phyloP scores from a whole-genome alignment of 1,284 basidiomycete genomes.

The Thecaphora thlaspeos region DNA sequence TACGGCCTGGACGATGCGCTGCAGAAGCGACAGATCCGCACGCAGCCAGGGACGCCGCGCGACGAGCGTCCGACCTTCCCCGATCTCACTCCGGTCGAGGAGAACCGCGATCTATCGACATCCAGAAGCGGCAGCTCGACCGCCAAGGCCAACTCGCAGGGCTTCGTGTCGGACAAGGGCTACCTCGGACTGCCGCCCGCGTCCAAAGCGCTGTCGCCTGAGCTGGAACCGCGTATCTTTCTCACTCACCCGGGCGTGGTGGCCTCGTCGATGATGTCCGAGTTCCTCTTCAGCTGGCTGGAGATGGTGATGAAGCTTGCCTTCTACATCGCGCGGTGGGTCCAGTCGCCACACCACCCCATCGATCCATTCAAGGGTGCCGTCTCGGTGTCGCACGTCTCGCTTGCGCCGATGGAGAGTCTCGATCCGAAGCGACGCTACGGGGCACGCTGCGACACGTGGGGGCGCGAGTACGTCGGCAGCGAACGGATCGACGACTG shows the following conservation, averaged over 20 bases:
- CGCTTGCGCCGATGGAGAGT: constrained; percentile 32
- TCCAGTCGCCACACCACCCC: constrained; percentile 52
- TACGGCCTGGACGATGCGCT: constrained; percentile 52
- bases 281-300: constrained; percentile 44
- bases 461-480: constrained; percentile 51
- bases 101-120: background rate
- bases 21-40: constrained; percentile 28
- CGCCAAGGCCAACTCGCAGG: background rate
- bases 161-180: background rate
- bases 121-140: no score
- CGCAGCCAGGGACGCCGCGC: constrained; percentile 35
- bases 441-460: constrained; percentile 45
- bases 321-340: constrained; percentile 54
- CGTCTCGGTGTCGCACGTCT: constrained; percentile 48
- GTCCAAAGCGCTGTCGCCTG: constrained; percentile 14
- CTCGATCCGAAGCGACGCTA: constrained; percentile 48
- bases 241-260: constrained; percentile 57
- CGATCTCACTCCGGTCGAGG: constrained; percentile 12
- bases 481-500: constrained; percentile 43
- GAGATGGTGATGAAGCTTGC: constrained; percentile 40
- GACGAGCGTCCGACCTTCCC: constrained; percentile 21
- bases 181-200: constrained; percentile 29
- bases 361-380: constrained; percentile 55
- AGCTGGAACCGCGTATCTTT: constrained; percentile 43
- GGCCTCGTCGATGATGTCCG: constrained; percentile 56